phyloP scores from a whole-genome alignment of 2,329 filamentous ascomycete species.

The Alternaria viburni region DNA sequence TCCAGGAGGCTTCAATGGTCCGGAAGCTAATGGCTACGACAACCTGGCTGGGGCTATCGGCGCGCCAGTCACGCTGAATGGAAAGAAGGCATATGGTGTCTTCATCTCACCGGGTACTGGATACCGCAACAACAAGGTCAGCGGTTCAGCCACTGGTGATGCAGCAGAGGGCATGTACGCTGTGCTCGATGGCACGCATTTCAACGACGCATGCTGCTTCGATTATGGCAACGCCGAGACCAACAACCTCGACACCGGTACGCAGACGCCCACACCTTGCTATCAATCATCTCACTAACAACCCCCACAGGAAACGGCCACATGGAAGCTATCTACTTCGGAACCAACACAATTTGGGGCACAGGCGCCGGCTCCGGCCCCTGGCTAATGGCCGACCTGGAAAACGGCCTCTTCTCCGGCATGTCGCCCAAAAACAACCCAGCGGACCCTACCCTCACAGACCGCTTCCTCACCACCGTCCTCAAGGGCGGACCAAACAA shows the following conservation, averaged over 20 bases:
- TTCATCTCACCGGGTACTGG: constrained; percentile 67
- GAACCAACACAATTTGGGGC: constrained; percentile 62
- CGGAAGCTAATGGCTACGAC: constrained; percentile 64
- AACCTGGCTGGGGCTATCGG: constrained; percentile 65
- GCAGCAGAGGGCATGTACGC: constrained; percentile 66
- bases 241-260: constrained; percentile 52
- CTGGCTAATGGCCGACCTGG: constrained; percentile 73
- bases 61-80: constrained; percentile 66
- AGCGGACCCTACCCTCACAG: constrained; percentile 59
- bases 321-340: constrained; percentile 74
- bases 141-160: constrained; percentile 62
- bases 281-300: no score
- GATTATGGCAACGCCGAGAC: constrained; percentile 54
- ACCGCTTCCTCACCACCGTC: constrained; percentile 63
- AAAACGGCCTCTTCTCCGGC: constrained; percentile 71
- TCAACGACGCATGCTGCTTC: constrained; percentile 62
- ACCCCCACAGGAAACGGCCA: constrained; percentile 58
- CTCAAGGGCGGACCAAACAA: constrained; percentile 63
- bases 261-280: not conserved
- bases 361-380: constrained; percentile 64
- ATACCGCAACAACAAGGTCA: constrained; percentile 65
- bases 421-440: constrained; percentile 54
- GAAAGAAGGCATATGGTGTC: constrained; percentile 68
- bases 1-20: constrained; percentile 63
- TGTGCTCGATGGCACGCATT: constrained; percentile 65